These are phyloP conservation scores for Epicoccum nigrum DNA, from an alignment of 2,329 filamentous ascomycete genomes.

Conservation along the genomic window DNA sequence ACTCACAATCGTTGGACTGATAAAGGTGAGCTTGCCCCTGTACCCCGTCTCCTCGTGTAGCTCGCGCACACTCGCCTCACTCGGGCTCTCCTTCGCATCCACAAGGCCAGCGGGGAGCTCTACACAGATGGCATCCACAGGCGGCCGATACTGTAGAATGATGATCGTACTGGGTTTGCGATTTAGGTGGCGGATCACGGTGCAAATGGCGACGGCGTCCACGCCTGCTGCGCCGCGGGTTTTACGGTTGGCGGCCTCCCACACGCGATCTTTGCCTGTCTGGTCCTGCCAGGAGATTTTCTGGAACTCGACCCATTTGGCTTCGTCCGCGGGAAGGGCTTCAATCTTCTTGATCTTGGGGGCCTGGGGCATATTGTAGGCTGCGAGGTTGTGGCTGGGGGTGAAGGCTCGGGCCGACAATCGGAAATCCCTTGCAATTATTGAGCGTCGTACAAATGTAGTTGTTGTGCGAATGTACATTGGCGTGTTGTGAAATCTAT, in stretches of 20 bases:
- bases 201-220: slow-evolving; percentile 65
- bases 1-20: slow-evolving; percentile 70
- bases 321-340: slow-evolving; percentile 58
- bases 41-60: slow-evolving; percentile 69
- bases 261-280: slow-evolving; percentile 53
- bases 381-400: slow-evolving; percentile 18
- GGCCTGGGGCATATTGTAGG: slow-evolving; percentile 42
- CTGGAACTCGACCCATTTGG: slow-evolving; percentile 63
- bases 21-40: slow-evolving; percentile 57
- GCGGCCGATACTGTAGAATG: slow-evolving; percentile 66
- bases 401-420: slow-evolving; percentile 17
- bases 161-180: slow-evolving; percentile 59
- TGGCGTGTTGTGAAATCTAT: background rate
- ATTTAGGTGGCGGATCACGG: slow-evolving; percentile 58
- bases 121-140: slow-evolving; percentile 63
- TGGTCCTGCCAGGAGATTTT: slow-evolving; percentile 60
- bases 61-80: slow-evolving; percentile 63
- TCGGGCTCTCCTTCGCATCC: slow-evolving; percentile 62
- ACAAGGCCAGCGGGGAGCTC: slow-evolving; percentile 67
- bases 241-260: slow-evolving; percentile 59
- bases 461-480: slow-evolving; percentile 11
- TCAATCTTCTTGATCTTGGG: slow-evolving; percentile 48
- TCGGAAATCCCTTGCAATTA: background rate
- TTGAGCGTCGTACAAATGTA: background rate
- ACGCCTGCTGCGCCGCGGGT: slow-evolving; percentile 62